Conservation (phyloP, 176 grass and related monocot genomes). For the Pontederia crassipes region DNA sequence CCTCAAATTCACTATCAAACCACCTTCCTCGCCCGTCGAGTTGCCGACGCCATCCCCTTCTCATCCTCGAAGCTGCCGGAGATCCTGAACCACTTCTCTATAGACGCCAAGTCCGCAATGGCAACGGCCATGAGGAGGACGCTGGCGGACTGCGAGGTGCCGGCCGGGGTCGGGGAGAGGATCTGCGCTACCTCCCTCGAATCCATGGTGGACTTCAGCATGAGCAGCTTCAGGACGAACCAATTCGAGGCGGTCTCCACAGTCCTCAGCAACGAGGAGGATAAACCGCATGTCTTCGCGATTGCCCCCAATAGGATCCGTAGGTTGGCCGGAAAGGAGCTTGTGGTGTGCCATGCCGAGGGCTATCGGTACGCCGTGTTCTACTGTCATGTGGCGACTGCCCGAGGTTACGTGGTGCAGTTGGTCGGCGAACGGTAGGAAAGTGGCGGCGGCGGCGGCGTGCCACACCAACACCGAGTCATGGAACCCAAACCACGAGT, state of each 20-base stretch:
- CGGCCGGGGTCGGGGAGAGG: too few relatives aligned
- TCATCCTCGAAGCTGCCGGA: background rate
- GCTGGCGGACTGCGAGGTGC: conserved; percentile 15
- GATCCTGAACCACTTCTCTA: background rate
- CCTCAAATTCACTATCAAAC: too few relatives aligned
- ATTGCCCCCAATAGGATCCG: background rate
- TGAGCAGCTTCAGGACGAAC: background rate
- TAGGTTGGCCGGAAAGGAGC: too few relatives aligned
- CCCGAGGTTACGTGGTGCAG: conserved; percentile 18
- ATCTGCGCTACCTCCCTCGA: too few relatives aligned
- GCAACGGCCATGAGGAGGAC: conserved; percentile 3
- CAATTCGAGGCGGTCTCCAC: conserved; percentile 5
- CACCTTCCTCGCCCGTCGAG: background rate
- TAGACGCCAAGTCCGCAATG: background rate
- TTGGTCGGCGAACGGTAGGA: background rate
- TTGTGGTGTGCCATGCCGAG: too few relatives aligned
- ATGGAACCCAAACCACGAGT: background rate
- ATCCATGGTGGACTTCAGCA: conserved; percentile 14
- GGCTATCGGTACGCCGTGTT: too few relatives aligned
- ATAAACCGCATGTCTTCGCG: conserved; percentile 14
- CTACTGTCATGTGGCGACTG: too few relatives aligned
- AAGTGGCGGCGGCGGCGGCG: conserved; percentile 15
- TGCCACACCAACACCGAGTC: conserved; percentile 18
- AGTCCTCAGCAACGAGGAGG: background rate
- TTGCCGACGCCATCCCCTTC: conserved; percentile 25